Percentiles rank a stretch among this genome's conserved stretches.
Conservation (phyloP, 192 early-diverging fungal genomes). For the Gonapodya sp. region DNA sequence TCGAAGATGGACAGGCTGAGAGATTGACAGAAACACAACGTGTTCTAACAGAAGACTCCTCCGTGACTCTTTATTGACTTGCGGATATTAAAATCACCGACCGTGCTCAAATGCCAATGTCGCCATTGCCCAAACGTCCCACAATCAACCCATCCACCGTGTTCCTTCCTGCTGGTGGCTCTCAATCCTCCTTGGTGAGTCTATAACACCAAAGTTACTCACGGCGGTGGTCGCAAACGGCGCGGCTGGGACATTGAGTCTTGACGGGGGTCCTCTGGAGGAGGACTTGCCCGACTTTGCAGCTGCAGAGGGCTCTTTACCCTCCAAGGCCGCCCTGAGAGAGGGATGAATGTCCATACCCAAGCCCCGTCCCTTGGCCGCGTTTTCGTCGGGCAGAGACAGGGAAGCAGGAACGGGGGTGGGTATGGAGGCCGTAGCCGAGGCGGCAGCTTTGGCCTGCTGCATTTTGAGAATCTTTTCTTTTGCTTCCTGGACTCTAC, state of each 20-base stretch:
- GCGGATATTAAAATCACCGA: background rate
- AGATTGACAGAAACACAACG: no score
- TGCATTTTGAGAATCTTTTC: background rate
- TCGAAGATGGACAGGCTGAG: no score
- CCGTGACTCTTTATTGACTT: background rate
- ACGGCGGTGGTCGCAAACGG: constrained; percentile 1
- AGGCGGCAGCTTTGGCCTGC: background rate
- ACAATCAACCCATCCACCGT: background rate
- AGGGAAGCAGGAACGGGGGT: background rate
- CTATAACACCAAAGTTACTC: background rate
- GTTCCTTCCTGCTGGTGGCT: background rate
- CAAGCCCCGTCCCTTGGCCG: background rate
- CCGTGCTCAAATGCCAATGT: background rate
- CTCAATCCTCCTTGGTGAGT: no score
- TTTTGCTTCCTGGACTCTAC: constrained; percentile 41
- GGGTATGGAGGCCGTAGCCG: background rate
- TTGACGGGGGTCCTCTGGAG: background rate
- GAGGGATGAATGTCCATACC: background rate
- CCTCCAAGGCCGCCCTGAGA: background rate
- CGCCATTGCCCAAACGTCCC: background rate
- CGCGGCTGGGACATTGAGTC: background rate
- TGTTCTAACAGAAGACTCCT: no score
- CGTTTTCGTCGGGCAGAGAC: background rate
- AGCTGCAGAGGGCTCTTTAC: background rate
- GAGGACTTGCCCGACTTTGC: background rate